A percentile compares a stretch with the other conserved stretches of the same genome.
phyloP scores from a whole-genome alignment of 2,329 filamentous ascomycete genomes.

The Alternaria arborescens region DNA sequence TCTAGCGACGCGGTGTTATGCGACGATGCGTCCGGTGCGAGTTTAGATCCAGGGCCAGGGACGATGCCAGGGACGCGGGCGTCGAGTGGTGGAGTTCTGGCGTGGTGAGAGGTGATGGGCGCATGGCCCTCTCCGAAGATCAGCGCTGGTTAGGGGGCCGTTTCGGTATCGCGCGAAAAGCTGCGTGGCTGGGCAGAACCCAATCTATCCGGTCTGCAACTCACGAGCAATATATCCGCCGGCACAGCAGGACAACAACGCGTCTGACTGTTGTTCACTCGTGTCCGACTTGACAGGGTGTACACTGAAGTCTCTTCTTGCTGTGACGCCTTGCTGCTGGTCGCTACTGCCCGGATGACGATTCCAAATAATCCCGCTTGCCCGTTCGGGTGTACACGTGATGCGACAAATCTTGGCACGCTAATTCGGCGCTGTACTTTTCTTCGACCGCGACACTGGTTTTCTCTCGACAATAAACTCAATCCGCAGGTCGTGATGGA shows the following conservation, averaged over 20 bases:
- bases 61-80: conserved; percentile 37
- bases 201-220: conserved; percentile 22
- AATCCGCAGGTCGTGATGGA: not conserved
- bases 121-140: conserved; percentile 33
- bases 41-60: conserved; percentile 35
- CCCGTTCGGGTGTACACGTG: conserved; percentile 18
- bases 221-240: conserved; percentile 2
- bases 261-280: not conserved
- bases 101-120: conserved; percentile 39
- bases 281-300: not conserved
- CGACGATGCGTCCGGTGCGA: conserved; percentile 40
- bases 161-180: conserved; percentile 35
- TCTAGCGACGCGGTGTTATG: conserved; percentile 32
- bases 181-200: conserved; percentile 31
- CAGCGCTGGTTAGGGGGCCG: conserved; percentile 31
- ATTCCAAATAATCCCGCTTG: conserved; percentile 18
- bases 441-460: conserved; percentile 26
- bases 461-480: conserved; percentile 13
- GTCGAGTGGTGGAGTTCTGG: conserved; percentile 32
- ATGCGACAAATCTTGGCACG: conserved; percentile 19
- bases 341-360: conserved; percentile 15
- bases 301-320: not conserved
- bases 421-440: conserved; percentile 31
- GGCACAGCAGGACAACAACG: not conserved
- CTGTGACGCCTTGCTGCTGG: not conserved